These are phyloP conservation scores for Cyclospora cayetanensis DNA, from an alignment of 169 alveolate genomes.

Conservation along the genomic window DNA sequence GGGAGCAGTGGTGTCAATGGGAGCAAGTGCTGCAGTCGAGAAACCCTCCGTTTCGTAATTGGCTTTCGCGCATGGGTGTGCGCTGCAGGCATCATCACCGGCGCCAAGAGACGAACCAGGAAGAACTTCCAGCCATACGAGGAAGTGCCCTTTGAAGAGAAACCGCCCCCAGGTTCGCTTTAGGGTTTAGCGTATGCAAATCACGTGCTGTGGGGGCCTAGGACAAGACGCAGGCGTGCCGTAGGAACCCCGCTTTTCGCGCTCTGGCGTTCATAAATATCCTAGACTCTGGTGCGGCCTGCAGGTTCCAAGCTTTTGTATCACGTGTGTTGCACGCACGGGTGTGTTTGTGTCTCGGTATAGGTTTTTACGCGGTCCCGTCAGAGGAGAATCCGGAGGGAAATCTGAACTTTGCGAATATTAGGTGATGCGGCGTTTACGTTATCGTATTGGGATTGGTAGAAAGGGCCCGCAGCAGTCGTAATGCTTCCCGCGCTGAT, in stretches of 20 bases:
- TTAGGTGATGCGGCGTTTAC: conserved; percentile 65
- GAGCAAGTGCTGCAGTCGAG: too few relatives aligned
- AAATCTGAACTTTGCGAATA: conserved; percentile 76
- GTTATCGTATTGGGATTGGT: too few relatives aligned
- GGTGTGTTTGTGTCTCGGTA: too few relatives aligned
- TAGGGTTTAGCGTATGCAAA: background rate
- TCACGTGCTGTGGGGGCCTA: too few relatives aligned
- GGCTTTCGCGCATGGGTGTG: background rate
- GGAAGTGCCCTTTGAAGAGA: conserved; percentile 69
- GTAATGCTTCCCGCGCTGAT: too few relatives aligned
- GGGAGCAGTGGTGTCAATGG: too few relatives aligned
- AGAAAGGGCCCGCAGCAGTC: too few relatives aligned
- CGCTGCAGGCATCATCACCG: conserved; percentile 47
- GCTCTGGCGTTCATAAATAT: too few relatives aligned
- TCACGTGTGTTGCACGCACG: too few relatives aligned
- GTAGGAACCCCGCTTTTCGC: too few relatives aligned
- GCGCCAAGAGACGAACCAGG: conserved; percentile 56
- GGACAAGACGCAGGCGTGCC: too few relatives aligned
- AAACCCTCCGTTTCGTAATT: too few relatives aligned
- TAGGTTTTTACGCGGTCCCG: conserved; percentile 90
- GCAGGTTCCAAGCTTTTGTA: background rate
- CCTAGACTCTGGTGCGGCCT: background rate
- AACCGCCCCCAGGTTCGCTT: conserved; percentile 68
- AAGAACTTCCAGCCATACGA: conserved; percentile 65
- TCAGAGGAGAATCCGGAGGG: conserved; percentile 85